Evolutionary conservation across 192 early-diverging fungal species (phyloP).

Genomic region (Coemansia sp.): DNA sequence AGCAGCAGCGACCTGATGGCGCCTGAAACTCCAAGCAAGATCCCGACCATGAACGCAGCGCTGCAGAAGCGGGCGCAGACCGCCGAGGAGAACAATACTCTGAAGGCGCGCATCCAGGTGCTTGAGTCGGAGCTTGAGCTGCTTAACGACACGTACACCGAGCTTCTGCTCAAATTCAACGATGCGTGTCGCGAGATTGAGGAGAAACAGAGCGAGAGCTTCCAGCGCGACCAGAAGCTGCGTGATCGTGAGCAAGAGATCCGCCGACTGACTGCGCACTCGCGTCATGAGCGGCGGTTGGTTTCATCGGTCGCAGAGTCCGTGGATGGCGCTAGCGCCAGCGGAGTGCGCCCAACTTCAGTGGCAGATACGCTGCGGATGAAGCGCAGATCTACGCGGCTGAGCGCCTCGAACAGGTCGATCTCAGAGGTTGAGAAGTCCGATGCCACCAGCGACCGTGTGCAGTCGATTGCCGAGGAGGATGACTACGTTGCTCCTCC

Average conservation of each 20-base stretch:
- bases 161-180: slow-evolving; percentile 59
- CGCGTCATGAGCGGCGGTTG: slow-evolving; percentile 19
- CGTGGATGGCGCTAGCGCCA: not conserved
- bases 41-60: slow-evolving; percentile 26
- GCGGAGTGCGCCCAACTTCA: slow-evolving; percentile 15
- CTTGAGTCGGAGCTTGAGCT: slow-evolving; percentile 57
- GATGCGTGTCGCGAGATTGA: slow-evolving; percentile 56
- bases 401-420: not conserved
- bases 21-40: slow-evolving; percentile 20
- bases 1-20: not conserved
- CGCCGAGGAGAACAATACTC: slow-evolving; percentile 18
- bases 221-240: slow-evolving; percentile 54
- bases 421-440: slow-evolving; percentile 3
- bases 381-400: slow-evolving; percentile 22
- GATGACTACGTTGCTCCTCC: slow-evolving; percentile 13
- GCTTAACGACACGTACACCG: slow-evolving; percentile 58
- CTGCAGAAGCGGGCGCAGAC: slow-evolving; percentile 34
- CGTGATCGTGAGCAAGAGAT: slow-evolving; percentile 53
- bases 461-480: slow-evolving; percentile 10
- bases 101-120: slow-evolving; percentile 37
- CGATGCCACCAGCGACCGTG: slow-evolving; percentile 6
- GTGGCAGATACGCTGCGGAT: slow-evolving; percentile 23
- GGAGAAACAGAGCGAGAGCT: slow-evolving; percentile 52
- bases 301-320: slow-evolving; percentile 9
- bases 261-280: slow-evolving; percentile 38